Conservation (phyloP, 1,284 basidiomycete genomes). For the Cryptococcus jaspeensis region DNA sequence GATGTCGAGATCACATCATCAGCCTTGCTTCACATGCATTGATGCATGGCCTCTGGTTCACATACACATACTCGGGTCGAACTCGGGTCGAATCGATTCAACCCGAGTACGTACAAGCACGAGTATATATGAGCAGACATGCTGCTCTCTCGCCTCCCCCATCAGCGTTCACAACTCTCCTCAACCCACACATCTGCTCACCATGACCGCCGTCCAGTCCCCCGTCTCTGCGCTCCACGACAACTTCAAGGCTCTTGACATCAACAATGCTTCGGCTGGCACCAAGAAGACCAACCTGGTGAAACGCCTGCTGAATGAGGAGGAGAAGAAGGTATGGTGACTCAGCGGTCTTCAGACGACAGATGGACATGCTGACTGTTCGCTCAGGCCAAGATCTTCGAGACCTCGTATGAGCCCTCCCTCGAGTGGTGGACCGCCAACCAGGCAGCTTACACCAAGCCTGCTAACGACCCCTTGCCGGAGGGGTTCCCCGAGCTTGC, state of each 20-base stretch:
- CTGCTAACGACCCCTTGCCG: conserved; percentile 21
- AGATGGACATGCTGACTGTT: not conserved
- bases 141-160: too few relatives aligned
- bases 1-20: too few relatives aligned
- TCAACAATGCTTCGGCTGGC: not conserved
- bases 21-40: too few relatives aligned
- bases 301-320: conserved; percentile 1
- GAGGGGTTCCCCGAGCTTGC: conserved; percentile 23
- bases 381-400: conserved; percentile 14
- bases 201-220: conserved; percentile 5
- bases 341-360: not conserved
- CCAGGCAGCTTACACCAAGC: conserved; percentile 20
- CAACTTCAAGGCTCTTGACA: conserved; percentile 1
- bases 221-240: conserved; percentile 8
- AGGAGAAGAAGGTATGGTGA: conserved; percentile 10
- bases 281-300: not conserved
- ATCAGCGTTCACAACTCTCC: too few relatives aligned
- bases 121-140: too few relatives aligned
- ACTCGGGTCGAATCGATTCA: too few relatives aligned
- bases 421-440: conserved; percentile 24
- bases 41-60: too few relatives aligned
- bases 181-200: too few relatives aligned
- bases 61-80: too few relatives aligned
- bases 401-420: conserved; percentile 25
- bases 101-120: too few relatives aligned